Evolutionary conservation across 331 rosid genomes (phyloP), one percentile per base, ranked within the genome.

Genomic region (Prunus yedoensis): DNA sequence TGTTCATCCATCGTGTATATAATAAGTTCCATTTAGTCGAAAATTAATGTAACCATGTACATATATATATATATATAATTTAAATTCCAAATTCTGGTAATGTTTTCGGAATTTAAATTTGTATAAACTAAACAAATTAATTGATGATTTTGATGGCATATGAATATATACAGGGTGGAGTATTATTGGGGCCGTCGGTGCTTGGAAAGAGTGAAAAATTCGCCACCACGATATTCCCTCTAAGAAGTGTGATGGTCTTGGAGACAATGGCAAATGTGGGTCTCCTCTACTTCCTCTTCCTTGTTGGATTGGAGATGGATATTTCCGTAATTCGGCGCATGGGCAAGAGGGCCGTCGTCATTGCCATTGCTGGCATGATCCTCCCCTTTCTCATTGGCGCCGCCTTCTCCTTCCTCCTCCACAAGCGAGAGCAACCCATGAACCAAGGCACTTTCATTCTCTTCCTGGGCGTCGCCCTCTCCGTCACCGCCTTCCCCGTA

Each of bases 181-280:
- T 92, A 20, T 13, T 95, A 59, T 78, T 95, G 61, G 99, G 99
- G 27, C 99, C 99, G 21, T 90, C 99, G 4, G 80, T 92, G 35
- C 82, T 95, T 4, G 99, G 99, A 4, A 70, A 85, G 77, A 89
- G 8, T 71, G 0, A 52, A 15, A 13, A 21, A 52, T 90, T 88
- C 79, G 82, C 91, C 8, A 30, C 74, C 10, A 52, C 86, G 8
- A 9, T 95, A 0, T 95, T 95, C 53, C 99, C 97, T 10, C 57
- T 84, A 12, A 89, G 96, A 82, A 89, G 99, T 68, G 96, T 85
- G 46, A 87, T 95, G 86, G 87, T 95, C 52, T 61, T 90, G 28
- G 97, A 95, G 77, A 83, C 99, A 66, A 89, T 92, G 97, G 96
- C 96, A 8, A 95, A 90, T 4, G 82, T 92, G 53, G 97, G 97